Base-by-base conservation (phyloP, 306 rosid species). In the Vicia faba region DNA sequence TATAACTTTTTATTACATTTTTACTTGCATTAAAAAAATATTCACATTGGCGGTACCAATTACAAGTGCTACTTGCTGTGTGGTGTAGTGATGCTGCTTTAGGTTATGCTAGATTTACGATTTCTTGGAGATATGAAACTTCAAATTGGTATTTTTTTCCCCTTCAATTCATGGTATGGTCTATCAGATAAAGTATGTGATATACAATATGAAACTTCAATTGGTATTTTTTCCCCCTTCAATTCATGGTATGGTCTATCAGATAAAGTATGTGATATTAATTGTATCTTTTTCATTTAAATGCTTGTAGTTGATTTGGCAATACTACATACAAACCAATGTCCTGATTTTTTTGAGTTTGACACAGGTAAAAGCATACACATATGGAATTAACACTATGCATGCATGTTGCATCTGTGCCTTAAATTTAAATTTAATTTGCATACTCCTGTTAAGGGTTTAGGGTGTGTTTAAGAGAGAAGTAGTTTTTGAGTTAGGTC, bases 91-190 rank as follows among this genome's bases (percentile, higher is more conserved):
- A 4, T 44, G 26, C 14, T 8, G 15, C 15, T 78, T 75, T 18
- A 53, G 40, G 51, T 65, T 71, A 54, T 39, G 66, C 56, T 71
- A 54, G 74, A 69, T 73, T 72, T 74, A 78, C 66, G 15, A 50
- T 65, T 54, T 38, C 56, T 58, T 28, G 23, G 56, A 20, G 46
- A 61, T 38, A 48, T 64, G 36, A 20, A 49, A 35, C 61, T 72
- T 66, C 58, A 29, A 58, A 46, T 43, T 26, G 18, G 29, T 36
- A 10, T 55, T 57, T 54, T n/a, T 14, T 14, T n/a, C n/a, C n/a
- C n/a, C n/a, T 11, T 25, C 14, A 3, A 6, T 20, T 31, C 48
- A 15, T 16, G 59, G n/a, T 29, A 25, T 41, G 67, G 25, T 68
- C 49, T 76, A 73, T 18, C 5, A 60, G 50, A 19, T 75, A 61